phyloP scores from a whole-genome alignment of 2,329 filamentous ascomycete species.

The Alternaria hordeiaustralica region DNA sequence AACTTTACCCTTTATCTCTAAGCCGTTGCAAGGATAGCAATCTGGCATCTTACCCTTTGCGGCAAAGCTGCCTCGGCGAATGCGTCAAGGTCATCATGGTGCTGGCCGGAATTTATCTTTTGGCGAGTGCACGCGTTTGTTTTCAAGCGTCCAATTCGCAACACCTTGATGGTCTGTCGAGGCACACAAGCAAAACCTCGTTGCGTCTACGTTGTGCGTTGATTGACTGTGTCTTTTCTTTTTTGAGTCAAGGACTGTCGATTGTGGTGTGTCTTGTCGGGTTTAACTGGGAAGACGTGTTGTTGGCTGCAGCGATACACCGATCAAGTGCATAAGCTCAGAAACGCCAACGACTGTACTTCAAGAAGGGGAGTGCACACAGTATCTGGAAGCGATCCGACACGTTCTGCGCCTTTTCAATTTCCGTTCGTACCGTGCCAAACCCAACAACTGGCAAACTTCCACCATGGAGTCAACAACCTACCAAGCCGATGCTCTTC shows the following conservation, averaged over 20 bases:
- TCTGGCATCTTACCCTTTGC: neutral
- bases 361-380: neutral
- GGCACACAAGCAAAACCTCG: constrained; percentile 13
- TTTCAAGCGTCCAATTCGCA: constrained; percentile 16
- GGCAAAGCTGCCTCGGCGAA: constrained; percentile 21
- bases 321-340: neutral
- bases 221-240: neutral
- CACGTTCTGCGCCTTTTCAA: neutral
- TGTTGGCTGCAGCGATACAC: neutral
- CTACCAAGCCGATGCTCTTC: neutral
- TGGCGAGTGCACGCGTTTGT: constrained; percentile 6
- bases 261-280: neutral
- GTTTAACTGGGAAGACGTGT: neutral
- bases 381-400: neutral
- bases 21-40: constrained; percentile 4
- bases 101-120: constrained; percentile 21
- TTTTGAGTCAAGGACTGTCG: neutral
- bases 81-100: constrained; percentile 27
- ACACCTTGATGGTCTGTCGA: constrained; percentile 23
- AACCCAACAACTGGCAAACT: neutral
- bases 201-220: neutral
- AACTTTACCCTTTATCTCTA: no score
- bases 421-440: neutral
- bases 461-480: constrained; percentile 9
- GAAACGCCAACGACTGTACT: neutral